Base-by-base conservation (phyloP, 805 yeast species). In the Kuraishia ogatae region DNA sequence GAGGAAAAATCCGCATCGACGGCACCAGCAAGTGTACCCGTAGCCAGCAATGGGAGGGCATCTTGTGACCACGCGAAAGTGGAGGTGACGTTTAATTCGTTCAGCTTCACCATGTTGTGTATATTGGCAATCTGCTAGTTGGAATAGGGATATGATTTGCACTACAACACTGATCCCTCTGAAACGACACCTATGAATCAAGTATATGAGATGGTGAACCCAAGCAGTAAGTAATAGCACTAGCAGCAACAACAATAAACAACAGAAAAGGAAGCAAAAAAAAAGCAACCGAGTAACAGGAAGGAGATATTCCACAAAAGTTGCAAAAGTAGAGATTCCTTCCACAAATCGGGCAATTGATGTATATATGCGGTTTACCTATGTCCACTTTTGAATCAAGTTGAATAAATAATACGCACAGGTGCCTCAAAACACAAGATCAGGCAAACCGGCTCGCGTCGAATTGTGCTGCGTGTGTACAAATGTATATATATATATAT, bases 21-120 rank as follows among this genome's bases (percentile, higher is more conserved):
- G 15, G 97, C 96, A 7, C 98, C 98, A 0, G 98, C 92, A n/a
- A 89, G 87, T 0, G 97, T 87, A 22, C 97, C 99, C 1, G 97
- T 82, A 22, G 91, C 97, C 60, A 94, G 67, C 54, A 81, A 71
- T 19, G 97, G 97, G 58, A 83, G 71, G 48, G 76, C 69, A 61
- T 82, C 88, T 60, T 84, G 81, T 50, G 97, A 89, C 97, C 98
- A 93, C 50, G 98, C 96, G 73, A 94, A 90, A n/a, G 96, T 85
- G 53, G 97, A 92, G 15, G 97, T 89, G 62, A 90, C 80, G 59
- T 82, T 77, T 65, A 89, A 83, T 71, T 92, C 97, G 69, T 83
- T 82, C 61, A 94, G 78, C 72, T 89, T 90, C 63, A 90, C 93
- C 92, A 86, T 85, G 23, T 47, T 47, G 13, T 23, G 4, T 47